These are phyloP conservation scores for Mortierella sp. DNA, from an alignment of 371 early-diverging fungal species.

Conservation along the genomic window DNA sequence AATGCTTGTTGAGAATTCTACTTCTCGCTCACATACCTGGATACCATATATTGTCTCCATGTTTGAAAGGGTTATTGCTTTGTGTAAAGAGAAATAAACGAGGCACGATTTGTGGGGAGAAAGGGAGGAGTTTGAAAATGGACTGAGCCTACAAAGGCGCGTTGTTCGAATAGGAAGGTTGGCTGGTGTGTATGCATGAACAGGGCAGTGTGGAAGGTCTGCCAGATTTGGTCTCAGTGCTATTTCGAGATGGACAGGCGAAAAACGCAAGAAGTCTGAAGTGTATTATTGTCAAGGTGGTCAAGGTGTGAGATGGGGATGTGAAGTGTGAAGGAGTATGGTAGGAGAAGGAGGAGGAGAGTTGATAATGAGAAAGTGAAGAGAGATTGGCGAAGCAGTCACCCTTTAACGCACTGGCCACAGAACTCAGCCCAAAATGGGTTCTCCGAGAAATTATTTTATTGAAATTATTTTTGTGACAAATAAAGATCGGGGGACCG, in stretches of 20 bases:
- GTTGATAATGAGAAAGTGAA: neutral
- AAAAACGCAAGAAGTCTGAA: no score
- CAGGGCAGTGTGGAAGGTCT: no score
- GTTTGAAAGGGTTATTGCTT: neutral
- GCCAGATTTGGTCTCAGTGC: no score
- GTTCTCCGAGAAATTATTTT: constrained; percentile 1
- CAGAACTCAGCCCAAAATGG: constrained; percentile 7
- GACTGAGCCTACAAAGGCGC: neutral
- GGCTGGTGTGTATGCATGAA: no score
- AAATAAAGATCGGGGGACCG: constrained; percentile 2
- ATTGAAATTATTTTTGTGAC: constrained; percentile 13
- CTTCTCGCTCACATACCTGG: constrained; percentile 22
- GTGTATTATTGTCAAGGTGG: no score
- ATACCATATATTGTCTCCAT: constrained; percentile 57
- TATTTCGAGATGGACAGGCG: no score
- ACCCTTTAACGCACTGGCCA: constrained; percentile 6
- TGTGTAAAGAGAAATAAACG: neutral
- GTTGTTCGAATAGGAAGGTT: neutral
- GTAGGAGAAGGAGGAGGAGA: neutral
- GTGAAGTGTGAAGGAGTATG: neutral
- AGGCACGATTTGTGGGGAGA: no score
- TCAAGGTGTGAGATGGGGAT: no score
- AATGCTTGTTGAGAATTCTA: neutral
- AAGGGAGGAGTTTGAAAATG: constrained; percentile 1
- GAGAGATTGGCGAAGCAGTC: neutral